These are phyloP conservation scores for Mikania micrantha DNA, from an alignment of 129 eudicot species.

Conservation along the genomic window DNA sequence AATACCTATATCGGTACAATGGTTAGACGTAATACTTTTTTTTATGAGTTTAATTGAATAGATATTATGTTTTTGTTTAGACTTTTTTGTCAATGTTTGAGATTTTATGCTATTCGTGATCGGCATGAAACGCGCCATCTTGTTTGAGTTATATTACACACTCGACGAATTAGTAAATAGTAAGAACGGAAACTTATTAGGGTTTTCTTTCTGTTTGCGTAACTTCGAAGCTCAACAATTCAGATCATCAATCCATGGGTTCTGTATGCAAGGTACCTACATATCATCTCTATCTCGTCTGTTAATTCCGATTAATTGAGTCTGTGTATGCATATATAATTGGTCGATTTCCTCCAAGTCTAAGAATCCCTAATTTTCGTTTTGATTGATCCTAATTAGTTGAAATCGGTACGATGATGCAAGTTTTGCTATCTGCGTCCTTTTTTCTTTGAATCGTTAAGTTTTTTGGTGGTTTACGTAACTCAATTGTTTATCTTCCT, in stretches of 20 bases:
- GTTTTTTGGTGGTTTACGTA: too few species aligned
- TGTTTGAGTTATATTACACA: background rate
- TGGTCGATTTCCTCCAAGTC: background rate
- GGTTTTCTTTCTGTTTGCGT: slow-evolving; percentile 12
- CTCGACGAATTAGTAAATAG: background rate
- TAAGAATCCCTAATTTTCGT: background rate
- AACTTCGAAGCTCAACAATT: slow-evolving; percentile 19
- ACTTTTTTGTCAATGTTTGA: too few species aligned
- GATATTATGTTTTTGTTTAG: too few species aligned
- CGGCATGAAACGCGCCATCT: background rate
- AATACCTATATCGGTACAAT: too few species aligned
- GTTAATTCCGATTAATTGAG: background rate
- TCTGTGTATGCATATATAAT: background rate
- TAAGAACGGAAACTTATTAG: background rate
- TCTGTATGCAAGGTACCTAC: slow-evolving; percentile 19
- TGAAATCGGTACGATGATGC: background rate
- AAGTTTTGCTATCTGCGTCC: too few species aligned
- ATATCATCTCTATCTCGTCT: background rate
- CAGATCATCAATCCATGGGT: slow-evolving; percentile 6
- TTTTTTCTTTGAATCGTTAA: too few species aligned
- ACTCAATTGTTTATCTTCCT: too few species aligned
- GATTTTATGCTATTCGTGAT: background rate
- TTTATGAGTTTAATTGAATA: too few species aligned
- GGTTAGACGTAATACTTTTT: too few species aligned
- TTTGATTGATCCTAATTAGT: background rate